These are phyloP conservation scores for Fusarium sulawesiense DNA, from an alignment of 2,329 filamentous ascomycete species.

Conservation along the genomic window DNA sequence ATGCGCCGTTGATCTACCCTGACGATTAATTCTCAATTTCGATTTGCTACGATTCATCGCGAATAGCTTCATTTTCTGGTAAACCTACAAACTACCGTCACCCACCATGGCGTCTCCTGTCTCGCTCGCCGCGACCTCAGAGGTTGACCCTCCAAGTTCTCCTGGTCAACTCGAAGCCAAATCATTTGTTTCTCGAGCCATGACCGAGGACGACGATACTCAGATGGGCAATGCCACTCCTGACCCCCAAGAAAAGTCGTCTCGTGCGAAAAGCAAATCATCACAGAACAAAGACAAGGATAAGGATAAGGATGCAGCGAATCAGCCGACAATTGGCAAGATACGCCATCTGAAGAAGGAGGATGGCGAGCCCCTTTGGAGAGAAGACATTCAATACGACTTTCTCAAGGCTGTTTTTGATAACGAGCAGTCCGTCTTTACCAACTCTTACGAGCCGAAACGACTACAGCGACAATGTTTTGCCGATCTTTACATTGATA, in stretches of 20 bases:
- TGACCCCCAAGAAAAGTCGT: conserved; percentile 56
- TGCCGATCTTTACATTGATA: conserved; percentile 96
- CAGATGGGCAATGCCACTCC: conserved; percentile 57
- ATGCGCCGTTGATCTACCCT: conserved; percentile 39
- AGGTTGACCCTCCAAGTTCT: conserved; percentile 60
- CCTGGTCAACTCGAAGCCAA: conserved; percentile 57
- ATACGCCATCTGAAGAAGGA: conserved; percentile 89
- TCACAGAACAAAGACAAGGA: conserved; percentile 46
- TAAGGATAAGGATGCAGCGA: conserved; percentile 45
- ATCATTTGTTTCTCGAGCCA: conserved; percentile 59
- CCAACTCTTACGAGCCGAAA: conserved; percentile 82
- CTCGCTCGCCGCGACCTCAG: conserved; percentile 57
- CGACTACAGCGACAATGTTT: conserved; percentile 77
- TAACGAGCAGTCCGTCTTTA: conserved; percentile 80
- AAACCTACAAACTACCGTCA: conserved; percentile 7
- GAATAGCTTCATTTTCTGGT: conserved; percentile 21
- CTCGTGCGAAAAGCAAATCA: conserved; percentile 51
- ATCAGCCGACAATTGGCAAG: conserved; percentile 67
- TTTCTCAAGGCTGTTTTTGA: conserved; percentile 85
- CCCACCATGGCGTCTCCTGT: conserved; percentile 55
- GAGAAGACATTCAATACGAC: conserved; percentile 89
- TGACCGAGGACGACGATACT: conserved; percentile 61
- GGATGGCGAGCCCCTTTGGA: conserved; percentile 87
- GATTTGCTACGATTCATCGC: neutral
- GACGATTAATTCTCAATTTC: conserved; percentile 15